Evolutionary conservation across 345 rosid genomes (phyloP).

Genomic region (Dimocarpus longan): DNA sequence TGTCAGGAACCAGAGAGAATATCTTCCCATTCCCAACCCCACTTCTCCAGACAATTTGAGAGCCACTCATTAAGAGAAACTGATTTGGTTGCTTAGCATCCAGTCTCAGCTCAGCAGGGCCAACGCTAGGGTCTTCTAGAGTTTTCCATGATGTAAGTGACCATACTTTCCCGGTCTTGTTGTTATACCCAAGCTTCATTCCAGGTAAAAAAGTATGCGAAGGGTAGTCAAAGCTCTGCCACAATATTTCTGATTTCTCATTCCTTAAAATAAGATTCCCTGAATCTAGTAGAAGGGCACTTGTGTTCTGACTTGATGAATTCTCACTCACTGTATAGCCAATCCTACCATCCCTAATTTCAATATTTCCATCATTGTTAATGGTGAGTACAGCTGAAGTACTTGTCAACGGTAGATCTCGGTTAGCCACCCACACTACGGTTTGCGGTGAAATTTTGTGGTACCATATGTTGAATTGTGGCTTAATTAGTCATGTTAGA

Average conservation of each 20-base stretch:
- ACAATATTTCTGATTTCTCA: slow-evolving; percentile 6
- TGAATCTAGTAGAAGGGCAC: slow-evolving; percentile 29
- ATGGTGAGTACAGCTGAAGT: not conserved
- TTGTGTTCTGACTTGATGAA: not conserved
- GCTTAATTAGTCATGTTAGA: too few species aligned
- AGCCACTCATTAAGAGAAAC: not conserved
- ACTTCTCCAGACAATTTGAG: slow-evolving; percentile 3
- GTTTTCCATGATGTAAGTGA: slow-evolving; percentile 42
- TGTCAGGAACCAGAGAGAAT: not conserved
- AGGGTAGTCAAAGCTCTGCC: slow-evolving; percentile 52
- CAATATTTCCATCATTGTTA: not conserved
- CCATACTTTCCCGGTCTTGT: slow-evolving; percentile 4
- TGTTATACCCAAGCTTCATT: slow-evolving; percentile 49
- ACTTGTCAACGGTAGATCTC: not conserved
- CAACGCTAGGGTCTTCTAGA: slow-evolving; percentile 35
- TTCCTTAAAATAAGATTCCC: slow-evolving; percentile 52
- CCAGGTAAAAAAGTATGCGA: slow-evolving; percentile 17
- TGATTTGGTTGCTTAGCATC: slow-evolving; percentile 8
- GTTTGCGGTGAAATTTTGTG: not conserved
- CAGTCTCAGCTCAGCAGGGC: not conserved
- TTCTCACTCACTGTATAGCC: not conserved
- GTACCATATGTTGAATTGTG: too few species aligned
- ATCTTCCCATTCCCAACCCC: not conserved
- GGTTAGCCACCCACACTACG: slow-evolving; percentile 5
- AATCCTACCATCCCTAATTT: not conserved